phyloP scores from a whole-genome alignment of 2,329 filamentous ascomycete species.

The Madurella fahalii region DNA sequence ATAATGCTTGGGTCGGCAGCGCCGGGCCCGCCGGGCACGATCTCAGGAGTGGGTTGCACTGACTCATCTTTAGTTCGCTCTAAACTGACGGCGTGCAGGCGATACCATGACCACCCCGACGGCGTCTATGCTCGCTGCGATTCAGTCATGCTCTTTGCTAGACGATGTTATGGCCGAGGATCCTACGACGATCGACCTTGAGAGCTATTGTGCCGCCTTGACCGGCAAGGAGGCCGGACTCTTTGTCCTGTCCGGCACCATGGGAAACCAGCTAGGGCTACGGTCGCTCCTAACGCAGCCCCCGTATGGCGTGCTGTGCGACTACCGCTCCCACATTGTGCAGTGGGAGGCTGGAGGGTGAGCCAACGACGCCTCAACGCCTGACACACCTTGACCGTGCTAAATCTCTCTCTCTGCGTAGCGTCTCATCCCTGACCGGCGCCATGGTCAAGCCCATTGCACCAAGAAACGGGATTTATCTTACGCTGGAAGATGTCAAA shows the following conservation, averaged over 20 bases:
- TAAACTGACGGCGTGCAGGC: constrained; percentile 32
- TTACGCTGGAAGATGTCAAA: constrained; percentile 73
- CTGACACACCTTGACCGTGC: not conserved
- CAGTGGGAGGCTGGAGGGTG: constrained; percentile 61
- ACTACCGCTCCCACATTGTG: constrained; percentile 73
- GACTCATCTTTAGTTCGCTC: no score
- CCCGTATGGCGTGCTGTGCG: constrained; percentile 75
- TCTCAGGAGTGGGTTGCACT: constrained; percentile 29
- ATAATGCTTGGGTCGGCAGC: constrained; percentile 31
- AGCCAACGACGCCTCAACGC: constrained; percentile 19
- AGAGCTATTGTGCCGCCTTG: constrained; percentile 67
- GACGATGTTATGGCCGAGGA: constrained; percentile 87
- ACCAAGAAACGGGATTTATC: constrained; percentile 66
- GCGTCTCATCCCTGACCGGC: constrained; percentile 66
- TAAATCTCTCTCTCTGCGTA: constrained; percentile 34
- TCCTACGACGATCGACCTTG: constrained; percentile 69
- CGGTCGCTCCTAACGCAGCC: constrained; percentile 74
- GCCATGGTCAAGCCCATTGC: constrained; percentile 64
- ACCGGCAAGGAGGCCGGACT: constrained; percentile 72
- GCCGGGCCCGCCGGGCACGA: constrained; percentile 32
- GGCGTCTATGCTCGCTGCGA: constrained; percentile 73
- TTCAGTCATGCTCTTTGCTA: constrained; percentile 67
- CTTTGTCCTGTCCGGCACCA: constrained; percentile 84
- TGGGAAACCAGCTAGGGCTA: constrained; percentile 87
- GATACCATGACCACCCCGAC: constrained; percentile 69